Evolutionary conservation across 768 basidiomycete genomes (phyloP), one percentile per base, ranked within the genome.

Genomic region (Porphyrellus cyaneotinctus): DNA sequence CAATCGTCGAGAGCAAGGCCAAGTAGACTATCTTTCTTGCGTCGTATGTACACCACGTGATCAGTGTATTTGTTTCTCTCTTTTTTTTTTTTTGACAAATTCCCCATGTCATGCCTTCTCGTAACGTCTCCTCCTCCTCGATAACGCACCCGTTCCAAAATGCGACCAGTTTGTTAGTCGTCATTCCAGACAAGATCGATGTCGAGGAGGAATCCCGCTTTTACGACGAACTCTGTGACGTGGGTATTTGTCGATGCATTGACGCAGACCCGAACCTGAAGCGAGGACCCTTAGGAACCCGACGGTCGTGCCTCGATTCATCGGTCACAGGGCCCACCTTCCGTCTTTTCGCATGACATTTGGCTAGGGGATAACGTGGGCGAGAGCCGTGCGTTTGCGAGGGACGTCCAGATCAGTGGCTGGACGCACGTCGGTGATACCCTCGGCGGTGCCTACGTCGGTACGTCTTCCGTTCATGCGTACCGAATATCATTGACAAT

Each of bases 381-480:
- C 1, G 74, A 76, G 49, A 79, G 77, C 43, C 63, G 65, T 0
- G 73, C 78, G 2, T 88, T 89, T 59, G 80, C 87, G 4, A 76
- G 80, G 46, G 79, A 82, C 62, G 85, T 88, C 4, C 73, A 74
- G 44, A 83, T 88, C 18, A 73, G 72, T 11, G 87, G 86, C 0
- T 88, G 87, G 87, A 84, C 81, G 17, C 82, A 75, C 56, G 87
- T 89, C 8, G 86, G 86, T 1, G 87, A 87, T 58, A 75, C 74
- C 36, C 73, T 74, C 0, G 79, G 79, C n/a, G 77, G 78, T 0
- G 85, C 83, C 0, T 88, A 88, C 61, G 72, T 87, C 47, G 84
- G 84, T 85, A 49, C 49, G 78, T 67, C 9, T 20, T 14, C 10
- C 12, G 1, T 6, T 5, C 12, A 13, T 26, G 20, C 14, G 17